phyloP scores from a whole-genome alignment of 2,329 filamentous ascomycete species.

The Blastomyces percursus region DNA sequence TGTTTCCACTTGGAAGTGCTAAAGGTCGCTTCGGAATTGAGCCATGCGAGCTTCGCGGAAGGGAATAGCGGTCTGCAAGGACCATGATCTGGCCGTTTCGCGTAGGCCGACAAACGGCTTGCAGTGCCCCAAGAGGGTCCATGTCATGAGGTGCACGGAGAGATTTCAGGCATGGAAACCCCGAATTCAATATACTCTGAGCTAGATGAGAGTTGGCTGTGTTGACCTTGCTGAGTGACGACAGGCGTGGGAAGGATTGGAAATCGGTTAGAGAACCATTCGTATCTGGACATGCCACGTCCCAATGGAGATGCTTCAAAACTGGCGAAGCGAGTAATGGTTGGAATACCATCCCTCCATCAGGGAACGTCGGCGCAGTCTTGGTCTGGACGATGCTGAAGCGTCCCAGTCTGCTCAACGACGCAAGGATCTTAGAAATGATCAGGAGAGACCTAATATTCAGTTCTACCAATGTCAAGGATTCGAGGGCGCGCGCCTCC shows the following conservation, averaged over 20 bases:
- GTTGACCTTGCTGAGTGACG: slow-evolving; percentile 24
- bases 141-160: slow-evolving; percentile 37
- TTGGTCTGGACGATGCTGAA: slow-evolving; percentile 44
- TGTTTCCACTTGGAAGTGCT: slow-evolving; percentile 34
- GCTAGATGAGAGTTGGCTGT: slow-evolving; percentile 35
- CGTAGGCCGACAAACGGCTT: slow-evolving; percentile 34
- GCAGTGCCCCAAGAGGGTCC: slow-evolving; percentile 33
- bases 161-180: slow-evolving; percentile 32
- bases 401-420: slow-evolving; percentile 35
- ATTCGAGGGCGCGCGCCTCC: slow-evolving; percentile 36
- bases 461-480: slow-evolving; percentile 43
- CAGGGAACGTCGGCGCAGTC: slow-evolving; percentile 36
- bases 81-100: slow-evolving; percentile 29
- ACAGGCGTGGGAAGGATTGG: slow-evolving; percentile 29
- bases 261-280: slow-evolving; percentile 27
- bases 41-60: slow-evolving; percentile 34
- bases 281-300: slow-evolving; percentile 33
- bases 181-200: slow-evolving; percentile 33
- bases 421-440: slow-evolving; percentile 42
- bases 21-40: slow-evolving; percentile 31
- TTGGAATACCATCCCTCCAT: slow-evolving; percentile 35
- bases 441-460: slow-evolving; percentile 43
- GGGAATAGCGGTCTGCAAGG: slow-evolving; percentile 30
- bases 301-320: slow-evolving; percentile 48
- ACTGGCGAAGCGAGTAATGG: slow-evolving; percentile 39